A percentile compares a stretch with the other conserved stretches of the same genome.
phyloP scores from a whole-genome alignment of 2,329 filamentous ascomycete species.

The Cucurbitaria berberidis region DNA sequence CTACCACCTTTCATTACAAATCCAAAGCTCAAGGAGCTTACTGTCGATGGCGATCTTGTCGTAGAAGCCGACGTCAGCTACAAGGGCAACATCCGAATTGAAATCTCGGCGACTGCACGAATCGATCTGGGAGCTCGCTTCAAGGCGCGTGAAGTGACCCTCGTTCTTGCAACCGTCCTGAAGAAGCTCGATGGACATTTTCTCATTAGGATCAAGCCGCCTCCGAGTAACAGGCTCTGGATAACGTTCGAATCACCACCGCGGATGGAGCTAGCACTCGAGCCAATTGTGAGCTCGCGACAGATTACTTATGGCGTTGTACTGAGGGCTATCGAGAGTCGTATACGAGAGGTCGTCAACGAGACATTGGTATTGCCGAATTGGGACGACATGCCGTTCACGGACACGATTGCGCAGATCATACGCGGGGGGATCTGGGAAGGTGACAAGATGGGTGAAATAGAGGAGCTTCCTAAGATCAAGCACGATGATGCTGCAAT shows the following conservation, averaged over 20 bases:
- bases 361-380: constrained; percentile 92
- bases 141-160: constrained; percentile 86
- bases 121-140: constrained; percentile 89
- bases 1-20: constrained; percentile 89
- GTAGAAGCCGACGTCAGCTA: constrained; percentile 89
- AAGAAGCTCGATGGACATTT: constrained; percentile 86
- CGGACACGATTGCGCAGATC: constrained; percentile 75
- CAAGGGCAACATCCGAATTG: constrained; percentile 84
- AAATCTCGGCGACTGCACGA: constrained; percentile 89
- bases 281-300: constrained; percentile 91
- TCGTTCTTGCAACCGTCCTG: constrained; percentile 84
- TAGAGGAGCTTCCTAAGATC: constrained; percentile 18
- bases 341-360: constrained; percentile 90
- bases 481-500: constrained; percentile 20
- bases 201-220: constrained; percentile 87
- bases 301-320: constrained; percentile 96
- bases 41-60: constrained; percentile 86
- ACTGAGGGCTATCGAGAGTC: constrained; percentile 88
- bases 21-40: constrained; percentile 84
- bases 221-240: constrained; percentile 96
- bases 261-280: constrained; percentile 90
- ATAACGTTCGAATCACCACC: constrained; percentile 93
- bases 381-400: constrained; percentile 95
- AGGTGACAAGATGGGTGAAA: constrained; percentile 29
- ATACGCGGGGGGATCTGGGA: constrained; percentile 87